Evolutionary conservation across 2,329 filamentous ascomycete genomes (phyloP), one percentile per base, ranked within the genome.

Genomic region (Fusarium veterinarium): DNA sequence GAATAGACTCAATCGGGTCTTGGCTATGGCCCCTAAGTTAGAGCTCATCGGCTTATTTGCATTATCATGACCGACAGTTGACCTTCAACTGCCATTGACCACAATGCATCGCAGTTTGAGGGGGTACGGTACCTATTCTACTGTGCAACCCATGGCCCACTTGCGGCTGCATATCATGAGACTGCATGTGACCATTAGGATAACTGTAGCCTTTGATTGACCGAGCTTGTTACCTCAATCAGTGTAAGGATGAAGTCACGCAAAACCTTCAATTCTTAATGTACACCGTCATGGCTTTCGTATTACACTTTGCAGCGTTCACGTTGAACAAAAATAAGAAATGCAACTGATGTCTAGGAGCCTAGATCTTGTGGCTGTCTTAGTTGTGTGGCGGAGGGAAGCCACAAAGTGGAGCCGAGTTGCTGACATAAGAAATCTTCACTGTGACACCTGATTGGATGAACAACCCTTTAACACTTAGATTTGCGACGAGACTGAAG

Each of bases 401-500:
- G n/a, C n/a, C 41, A 42, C 23, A 30, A 23, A 35, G 40, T 69
- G 66, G 69, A 23, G 11, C 28, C 3, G 2, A 1, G 1, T 9
- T 64, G 75, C 73, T 76, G 73, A 77, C 75, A 74, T 76, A 77
- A 76, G 40, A 23, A 23, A 12, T 0, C 1, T 10, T 4, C 9
- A 23, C 4, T 19, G 11, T 31, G 23, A 42, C 44, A 45, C 41
- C 38, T 75, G 25, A 76, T 76, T 76, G 75, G 75, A 38, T 55
- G 48, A 61, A 51, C 45, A 33, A 25, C 45, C 25, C 38, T 60
- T 65, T 37, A 55, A 55, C 48, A 51, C 59, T 51, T 62, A 56
- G 66, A 75, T 76, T 75, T 72, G 75, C 75, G 73, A 77, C 73
- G 53, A 71, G 73, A 71, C 71, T 75, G 73, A 64, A 56, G 38